Percentiles rank a stretch among this genome's conserved stretches.
phyloP scores from a whole-genome alignment of 1,284 basidiomycete genomes.

The Ustilago curta region DNA sequence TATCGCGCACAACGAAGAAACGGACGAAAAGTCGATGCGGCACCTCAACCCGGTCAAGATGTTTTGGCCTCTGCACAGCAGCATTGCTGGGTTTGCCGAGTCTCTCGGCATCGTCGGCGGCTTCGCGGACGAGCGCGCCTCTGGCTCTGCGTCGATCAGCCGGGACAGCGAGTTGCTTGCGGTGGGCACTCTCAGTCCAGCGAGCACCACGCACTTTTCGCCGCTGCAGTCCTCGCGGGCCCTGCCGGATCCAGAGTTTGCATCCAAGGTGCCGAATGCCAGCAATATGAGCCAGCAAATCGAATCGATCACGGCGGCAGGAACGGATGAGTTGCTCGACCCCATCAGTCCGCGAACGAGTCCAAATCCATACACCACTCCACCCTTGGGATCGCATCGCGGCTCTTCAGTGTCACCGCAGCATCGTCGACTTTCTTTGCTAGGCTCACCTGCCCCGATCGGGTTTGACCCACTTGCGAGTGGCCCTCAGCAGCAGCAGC shows the following conservation, averaged over 20 bases:
- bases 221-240: conserved; percentile 25
- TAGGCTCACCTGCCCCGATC: conserved; percentile 47
- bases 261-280: conserved; percentile 29
- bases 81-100: conserved; percentile 37
- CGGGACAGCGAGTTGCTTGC: conserved; percentile 26
- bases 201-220: conserved; percentile 41
- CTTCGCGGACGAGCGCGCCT: neutral
- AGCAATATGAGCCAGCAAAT: conserved; percentile 34
- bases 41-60: conserved; percentile 53
- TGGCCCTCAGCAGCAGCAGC: neutral
- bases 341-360: conserved; percentile 15
- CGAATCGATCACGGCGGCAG: conserved; percentile 32
- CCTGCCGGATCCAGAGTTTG: conserved; percentile 34
- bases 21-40: conserved; percentile 41
- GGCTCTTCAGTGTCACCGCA: conserved; percentile 25
- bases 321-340: conserved; percentile 29
- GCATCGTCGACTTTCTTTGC: conserved; percentile 18
- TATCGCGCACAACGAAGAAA: conserved; percentile 36
- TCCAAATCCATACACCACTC: conserved; percentile 30
- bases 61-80: conserved; percentile 54
- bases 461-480: conserved; percentile 5
- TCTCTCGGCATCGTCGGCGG: conserved; percentile 39
- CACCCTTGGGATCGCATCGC: conserved; percentile 32
- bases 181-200: conserved; percentile 18
- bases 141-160: conserved; percentile 32